Evolutionary conservation across 2,329 filamentous ascomycete genomes (phyloP).

Genomic region (Colletotrichum acutatum): DNA sequence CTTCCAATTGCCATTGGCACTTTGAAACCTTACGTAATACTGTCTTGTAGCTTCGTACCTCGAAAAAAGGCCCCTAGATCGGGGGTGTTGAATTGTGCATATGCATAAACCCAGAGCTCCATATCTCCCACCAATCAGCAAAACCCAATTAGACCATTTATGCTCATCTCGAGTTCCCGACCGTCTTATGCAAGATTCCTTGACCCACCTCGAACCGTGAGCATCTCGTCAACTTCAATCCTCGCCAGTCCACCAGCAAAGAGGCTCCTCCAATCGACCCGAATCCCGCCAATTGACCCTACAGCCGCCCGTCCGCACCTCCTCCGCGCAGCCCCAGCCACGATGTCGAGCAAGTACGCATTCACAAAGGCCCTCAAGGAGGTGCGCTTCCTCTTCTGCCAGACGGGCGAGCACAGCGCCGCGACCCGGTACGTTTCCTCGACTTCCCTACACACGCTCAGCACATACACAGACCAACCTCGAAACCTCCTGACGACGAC

Average conservation of each 20-base stretch:
- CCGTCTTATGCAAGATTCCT: not conserved
- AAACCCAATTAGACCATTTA: not conserved
- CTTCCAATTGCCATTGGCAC: too few species aligned
- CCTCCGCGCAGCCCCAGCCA: conserved; percentile 18
- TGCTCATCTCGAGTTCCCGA: not conserved
- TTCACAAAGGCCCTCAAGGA: conserved; percentile 92
- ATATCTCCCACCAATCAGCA: not conserved
- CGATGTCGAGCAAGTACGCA: conserved; percentile 92
- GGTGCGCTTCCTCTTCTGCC: conserved; percentile 97
- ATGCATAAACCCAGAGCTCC: not conserved
- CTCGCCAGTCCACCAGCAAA: conserved; percentile 19
- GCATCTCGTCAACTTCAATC: conserved; percentile 33
- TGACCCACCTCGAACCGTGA: not conserved
- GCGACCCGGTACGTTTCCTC: conserved; percentile 77
- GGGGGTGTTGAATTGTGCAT: not conserved
- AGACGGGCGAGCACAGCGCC: conserved; percentile 90
- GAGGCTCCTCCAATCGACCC: conserved; percentile 39
- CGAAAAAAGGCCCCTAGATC: not conserved
- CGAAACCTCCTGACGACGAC: not conserved
- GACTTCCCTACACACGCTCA: not conserved
- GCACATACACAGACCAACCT: not conserved
- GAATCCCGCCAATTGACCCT: not conserved
- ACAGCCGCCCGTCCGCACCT: conserved; percentile 3
- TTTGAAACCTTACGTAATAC: too few species aligned
- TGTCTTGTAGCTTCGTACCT: not conserved